A percentile compares a stretch with the other conserved stretches of the same genome.
Evolutionary conservation across 2,329 filamentous ascomycete species (phyloP).

Genomic region (Clonostachys solani): DNA sequence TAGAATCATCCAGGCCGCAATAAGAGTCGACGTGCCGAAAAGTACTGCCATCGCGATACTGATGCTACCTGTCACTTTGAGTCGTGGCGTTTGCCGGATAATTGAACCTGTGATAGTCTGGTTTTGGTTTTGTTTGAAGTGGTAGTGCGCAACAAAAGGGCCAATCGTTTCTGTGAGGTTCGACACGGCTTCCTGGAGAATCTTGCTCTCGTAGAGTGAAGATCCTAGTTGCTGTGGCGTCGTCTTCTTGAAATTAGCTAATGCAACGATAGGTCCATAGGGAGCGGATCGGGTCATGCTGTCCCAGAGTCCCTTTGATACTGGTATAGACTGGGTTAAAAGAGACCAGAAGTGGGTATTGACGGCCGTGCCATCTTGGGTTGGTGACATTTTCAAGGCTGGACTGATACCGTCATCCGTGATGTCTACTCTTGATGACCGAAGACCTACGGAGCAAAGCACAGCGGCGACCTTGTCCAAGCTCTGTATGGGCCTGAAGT

Average conservation of each 20-base stretch:
- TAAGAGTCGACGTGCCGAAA: neutral
- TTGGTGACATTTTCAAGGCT: neutral
- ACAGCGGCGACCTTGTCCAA: too few species aligned
- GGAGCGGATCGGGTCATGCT: neutral
- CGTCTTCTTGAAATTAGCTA: neutral
- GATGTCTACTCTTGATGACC: neutral
- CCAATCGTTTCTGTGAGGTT: neutral
- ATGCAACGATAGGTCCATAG: neutral
- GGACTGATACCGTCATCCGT: neutral
- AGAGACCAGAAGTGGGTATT: neutral
- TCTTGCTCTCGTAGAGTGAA: neutral
- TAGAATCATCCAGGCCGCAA: neutral
- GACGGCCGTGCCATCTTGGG: neutral
- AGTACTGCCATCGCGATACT: neutral
- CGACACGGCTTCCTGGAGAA: neutral
- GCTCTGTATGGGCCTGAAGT: too few species aligned
- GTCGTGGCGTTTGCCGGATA: neutral
- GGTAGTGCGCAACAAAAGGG: neutral
- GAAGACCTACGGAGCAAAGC: neutral
- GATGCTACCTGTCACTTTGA: neutral
- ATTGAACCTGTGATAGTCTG: neutral
- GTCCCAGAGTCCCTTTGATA: neutral
- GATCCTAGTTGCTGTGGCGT: neutral
- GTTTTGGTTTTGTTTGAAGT: neutral
- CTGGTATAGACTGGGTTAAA: neutral